phyloP scores from a whole-genome alignment of 164 flowering plant genomes.

The Macadamia tetraphylla region DNA sequence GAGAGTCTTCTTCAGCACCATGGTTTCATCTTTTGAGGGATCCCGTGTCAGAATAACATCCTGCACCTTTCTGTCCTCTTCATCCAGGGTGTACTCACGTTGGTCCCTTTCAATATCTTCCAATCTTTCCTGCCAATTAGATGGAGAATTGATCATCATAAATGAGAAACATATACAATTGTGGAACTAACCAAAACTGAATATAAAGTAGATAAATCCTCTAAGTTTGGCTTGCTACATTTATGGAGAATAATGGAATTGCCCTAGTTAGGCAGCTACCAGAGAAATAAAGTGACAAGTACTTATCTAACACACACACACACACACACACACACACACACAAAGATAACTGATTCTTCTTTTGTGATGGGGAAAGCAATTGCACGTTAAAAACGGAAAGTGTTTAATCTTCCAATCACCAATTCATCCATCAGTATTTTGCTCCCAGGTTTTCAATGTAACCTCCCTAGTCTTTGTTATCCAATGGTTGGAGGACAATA shows the following conservation, averaged over 20 bases:
- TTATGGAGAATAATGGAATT: neutral
- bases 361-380: no score
- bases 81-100: slow-evolving; percentile 87
- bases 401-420: neutral
- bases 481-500: no score
- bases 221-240: neutral
- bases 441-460: neutral
- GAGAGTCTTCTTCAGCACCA: slow-evolving; percentile 69
- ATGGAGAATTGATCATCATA: neutral
- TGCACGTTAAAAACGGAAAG: no score
- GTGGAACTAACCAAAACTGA: neutral
- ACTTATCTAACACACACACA: no score
- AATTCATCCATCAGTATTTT: neutral
- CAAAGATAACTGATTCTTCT: no score
- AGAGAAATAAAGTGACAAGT: no score
- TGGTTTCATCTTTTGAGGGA: slow-evolving; percentile 43
- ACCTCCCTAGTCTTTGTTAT: neutral
- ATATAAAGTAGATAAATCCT: no score
- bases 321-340: no score
- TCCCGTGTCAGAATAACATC: slow-evolving; percentile 63
- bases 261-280: neutral
- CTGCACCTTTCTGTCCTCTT: slow-evolving; percentile 71
- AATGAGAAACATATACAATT: neutral
- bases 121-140: slow-evolving; percentile 64
- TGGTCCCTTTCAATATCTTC: slow-evolving; percentile 82